Conservation (phyloP, 2,329 filamentous ascomycete species). For the Colletotrichum tropicale region DNA sequence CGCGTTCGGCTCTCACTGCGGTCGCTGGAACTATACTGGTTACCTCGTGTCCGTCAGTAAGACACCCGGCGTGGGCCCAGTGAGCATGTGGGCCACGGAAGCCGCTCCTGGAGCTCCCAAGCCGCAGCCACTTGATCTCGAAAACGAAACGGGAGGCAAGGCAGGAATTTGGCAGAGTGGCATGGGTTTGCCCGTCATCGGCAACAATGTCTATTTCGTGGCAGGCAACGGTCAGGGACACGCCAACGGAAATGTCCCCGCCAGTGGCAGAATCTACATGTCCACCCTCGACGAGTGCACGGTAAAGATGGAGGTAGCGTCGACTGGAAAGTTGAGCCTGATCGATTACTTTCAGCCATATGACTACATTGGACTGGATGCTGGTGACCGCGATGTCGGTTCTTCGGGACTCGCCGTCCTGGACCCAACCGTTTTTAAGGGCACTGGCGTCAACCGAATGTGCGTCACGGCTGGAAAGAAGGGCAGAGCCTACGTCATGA, state of each 20-base stretch:
- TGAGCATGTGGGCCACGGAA: slow-evolving; percentile 28
- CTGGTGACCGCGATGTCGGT: slow-evolving; percentile 43
- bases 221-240: slow-evolving; percentile 34
- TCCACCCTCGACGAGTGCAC: slow-evolving; percentile 36
- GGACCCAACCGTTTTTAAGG: slow-evolving; percentile 36
- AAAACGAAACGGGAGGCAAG: slow-evolving; percentile 29
- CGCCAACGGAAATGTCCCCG: slow-evolving; percentile 36
- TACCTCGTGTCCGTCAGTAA: slow-evolving; percentile 35
- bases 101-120: slow-evolving; percentile 37
- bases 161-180: slow-evolving; percentile 41
- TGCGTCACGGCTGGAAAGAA: slow-evolving; percentile 43
- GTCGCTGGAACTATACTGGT: slow-evolving; percentile 48
- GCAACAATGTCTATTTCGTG: slow-evolving; percentile 30
- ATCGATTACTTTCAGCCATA: slow-evolving; percentile 46
- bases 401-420: slow-evolving; percentile 36
- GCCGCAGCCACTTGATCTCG: slow-evolving; percentile 23
- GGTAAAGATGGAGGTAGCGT: slow-evolving; percentile 31
- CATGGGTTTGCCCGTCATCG: slow-evolving; percentile 34
- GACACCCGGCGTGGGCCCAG: slow-evolving; percentile 31
- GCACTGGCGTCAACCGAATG: slow-evolving; percentile 36
- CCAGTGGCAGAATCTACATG: slow-evolving; percentile 34
- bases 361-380: slow-evolving; percentile 40
- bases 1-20: slow-evolving; percentile 52
- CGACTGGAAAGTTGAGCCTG: slow-evolving; percentile 22
- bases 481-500: slow-evolving; percentile 42